Evolutionary conservation across 257 asterid species (phyloP).

Genomic region (Solanum tarijense): DNA sequence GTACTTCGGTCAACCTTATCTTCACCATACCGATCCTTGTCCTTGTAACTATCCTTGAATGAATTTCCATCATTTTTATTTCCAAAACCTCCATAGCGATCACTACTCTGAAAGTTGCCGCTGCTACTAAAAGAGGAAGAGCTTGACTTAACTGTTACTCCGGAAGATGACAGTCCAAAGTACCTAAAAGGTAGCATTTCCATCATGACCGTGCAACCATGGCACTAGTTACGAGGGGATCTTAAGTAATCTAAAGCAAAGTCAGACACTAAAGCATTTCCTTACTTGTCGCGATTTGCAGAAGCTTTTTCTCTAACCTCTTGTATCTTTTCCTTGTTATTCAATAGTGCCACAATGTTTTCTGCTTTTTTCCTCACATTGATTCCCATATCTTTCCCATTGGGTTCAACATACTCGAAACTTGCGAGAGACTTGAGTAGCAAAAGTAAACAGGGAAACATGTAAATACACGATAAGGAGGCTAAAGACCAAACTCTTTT

Average conservation of each 20-base stretch:
- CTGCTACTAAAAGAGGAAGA: constrained; percentile 58
- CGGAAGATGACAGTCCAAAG: constrained; percentile 88
- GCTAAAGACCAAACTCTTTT: neutral
- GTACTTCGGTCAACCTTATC: constrained; percentile 38
- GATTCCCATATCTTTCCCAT: constrained; percentile 78
- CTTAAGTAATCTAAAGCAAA: neutral
- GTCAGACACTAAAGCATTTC: constrained; percentile 5
- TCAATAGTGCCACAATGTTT: constrained; percentile 60
- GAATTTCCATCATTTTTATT: constrained; percentile 37
- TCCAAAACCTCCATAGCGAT: constrained; percentile 70
- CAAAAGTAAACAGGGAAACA: neutral
- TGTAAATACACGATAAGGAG: neutral
- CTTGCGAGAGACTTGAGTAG: constrained; percentile 60
- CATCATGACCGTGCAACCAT: neutral
- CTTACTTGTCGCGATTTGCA: constrained; percentile 82
- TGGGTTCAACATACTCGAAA: constrained; percentile 88
- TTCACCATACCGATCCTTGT: constrained; percentile 45
- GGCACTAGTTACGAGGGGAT: neutral
- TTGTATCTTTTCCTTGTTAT: constrained; percentile 84
- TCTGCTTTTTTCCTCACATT: constrained; percentile 90
- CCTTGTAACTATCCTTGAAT: constrained; percentile 25
- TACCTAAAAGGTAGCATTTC: constrained; percentile 37
- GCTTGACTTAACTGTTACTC: constrained; percentile 66
- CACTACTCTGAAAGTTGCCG: constrained; percentile 1
- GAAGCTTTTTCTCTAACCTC: constrained; percentile 81